Evolutionary conservation across 148 eudicot genomes (phyloP), one percentile per base, ranked within the genome.

Genomic region (Salicornia ramosissima): DNA sequence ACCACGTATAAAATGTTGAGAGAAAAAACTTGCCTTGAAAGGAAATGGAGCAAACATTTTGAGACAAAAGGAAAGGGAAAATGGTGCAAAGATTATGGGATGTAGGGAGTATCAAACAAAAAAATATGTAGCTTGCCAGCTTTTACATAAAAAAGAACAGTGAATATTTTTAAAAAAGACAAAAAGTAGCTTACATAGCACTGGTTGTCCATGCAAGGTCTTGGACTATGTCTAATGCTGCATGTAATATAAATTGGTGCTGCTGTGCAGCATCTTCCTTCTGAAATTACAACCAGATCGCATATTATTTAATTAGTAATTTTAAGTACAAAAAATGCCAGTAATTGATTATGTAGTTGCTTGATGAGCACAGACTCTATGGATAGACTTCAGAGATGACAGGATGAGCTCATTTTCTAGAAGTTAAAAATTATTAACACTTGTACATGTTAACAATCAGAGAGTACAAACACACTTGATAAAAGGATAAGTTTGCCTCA

Each of bases 151-250:
- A 28, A 15, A 0, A 12, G 9, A 68, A 59, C n/a, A 12, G 19
- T 16, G 22, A 36, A 54, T 13, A 33, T 10, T 46, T 29, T 55
- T 3, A 39, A 43, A 58, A 16, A 14, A 19, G 10, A 24, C 57
- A 59, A 71, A 24, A 16, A 24, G 54, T 55, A 71, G 61, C 90
- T 87, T 74, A 94, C 97, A 95, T 95, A 39, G 99, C 99, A 86
- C 99, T 91, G 15, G 97, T 95, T 72, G 96, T 87, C 99, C 99
- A 94, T 16, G 98, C 98, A 58, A 86, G 87, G 79, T 92, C 97
- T 81, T 92, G 96, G 77, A 92, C 94, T 78, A 92, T 86, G 82
- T 90, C 96, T 77, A 92, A 79, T 40, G 98, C 94, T 33, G 96
- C 96, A 75, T 93, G 96, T 59, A 93, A 73, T 70, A 93, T 88